phyloP scores from a whole-genome alignment of 768 basidiomycete genomes.

The Suillus subluteus region DNA sequence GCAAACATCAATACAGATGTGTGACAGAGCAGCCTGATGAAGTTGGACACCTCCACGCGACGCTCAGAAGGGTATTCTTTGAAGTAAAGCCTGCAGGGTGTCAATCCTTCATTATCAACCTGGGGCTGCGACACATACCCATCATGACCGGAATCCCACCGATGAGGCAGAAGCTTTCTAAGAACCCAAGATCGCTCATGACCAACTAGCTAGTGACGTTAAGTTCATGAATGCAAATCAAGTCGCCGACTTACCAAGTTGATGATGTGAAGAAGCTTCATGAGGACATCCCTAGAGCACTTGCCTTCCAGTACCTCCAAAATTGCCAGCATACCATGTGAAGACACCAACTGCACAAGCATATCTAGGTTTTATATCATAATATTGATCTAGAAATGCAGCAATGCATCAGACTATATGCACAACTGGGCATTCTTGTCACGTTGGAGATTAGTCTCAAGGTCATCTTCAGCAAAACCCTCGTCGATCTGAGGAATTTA shows the following conservation, averaged over 20 bases:
- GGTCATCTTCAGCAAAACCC: constrained; percentile 88
- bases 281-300: constrained; percentile 82
- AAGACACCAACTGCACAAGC: constrained; percentile 84
- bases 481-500: constrained; percentile 73
- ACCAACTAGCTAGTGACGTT: constrained; percentile 47
- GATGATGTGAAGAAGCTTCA: constrained; percentile 85
- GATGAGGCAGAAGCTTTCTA: constrained; percentile 95
- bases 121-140: constrained; percentile 48
- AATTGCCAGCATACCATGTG: constrained; percentile 94
- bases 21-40: constrained; percentile 90
- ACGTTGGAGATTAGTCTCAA: constrained; percentile 89
- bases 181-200: constrained; percentile 74
- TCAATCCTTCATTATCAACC: constrained; percentile 10
- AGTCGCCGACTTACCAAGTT: constrained; percentile 66
- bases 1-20: constrained; percentile 91
- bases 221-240: background rate
- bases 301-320: constrained; percentile 90
- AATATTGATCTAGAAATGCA: constrained; percentile 61
- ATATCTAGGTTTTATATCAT: constrained; percentile 83
- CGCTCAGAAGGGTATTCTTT: constrained; percentile 92
- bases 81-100: constrained; percentile 77
- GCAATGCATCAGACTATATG: constrained; percentile 27
- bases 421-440: constrained; percentile 92
- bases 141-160: constrained; percentile 97
- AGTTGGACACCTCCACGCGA: constrained; percentile 90